Percentiles rank a stretch among this genome's conserved stretches.
Evolutionary conservation across 2,329 filamentous ascomycete species (phyloP).

Genomic region (Niveomyces coronatus): DNA sequence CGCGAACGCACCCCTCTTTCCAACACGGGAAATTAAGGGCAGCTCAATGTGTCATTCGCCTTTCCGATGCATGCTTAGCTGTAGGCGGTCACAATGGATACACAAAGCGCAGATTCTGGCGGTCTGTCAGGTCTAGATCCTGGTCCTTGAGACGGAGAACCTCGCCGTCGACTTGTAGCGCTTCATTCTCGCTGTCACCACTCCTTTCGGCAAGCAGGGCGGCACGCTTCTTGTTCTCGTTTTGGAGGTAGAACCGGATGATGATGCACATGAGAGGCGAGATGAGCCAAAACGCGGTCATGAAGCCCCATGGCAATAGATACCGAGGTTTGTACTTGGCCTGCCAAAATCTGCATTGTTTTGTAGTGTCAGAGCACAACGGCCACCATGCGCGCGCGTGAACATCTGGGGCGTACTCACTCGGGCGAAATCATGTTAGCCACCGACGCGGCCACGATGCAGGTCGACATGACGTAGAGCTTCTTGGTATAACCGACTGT

Average conservation of each 20-base stretch:
- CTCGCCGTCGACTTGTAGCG: constrained; percentile 11
- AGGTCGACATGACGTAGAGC: constrained; percentile 15
- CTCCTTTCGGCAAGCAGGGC: constrained; percentile 2
- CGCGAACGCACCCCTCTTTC: too few species aligned
- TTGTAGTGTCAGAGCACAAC: not conserved
- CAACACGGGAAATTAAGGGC: too few species aligned
- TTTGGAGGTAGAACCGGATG: constrained; percentile 15
- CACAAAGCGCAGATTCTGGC: constrained; percentile 14
- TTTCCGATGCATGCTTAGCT: too few species aligned
- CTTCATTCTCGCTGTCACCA: constrained; percentile 11
- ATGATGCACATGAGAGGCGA: constrained; percentile 17
- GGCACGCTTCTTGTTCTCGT: constrained; percentile 13
- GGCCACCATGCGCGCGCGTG: not conserved
- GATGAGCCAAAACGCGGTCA: constrained; percentile 18
- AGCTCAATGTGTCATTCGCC: too few species aligned
- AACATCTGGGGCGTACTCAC: constrained; percentile 11
- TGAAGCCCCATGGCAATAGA: constrained; percentile 15
- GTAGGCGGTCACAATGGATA: constrained; percentile 20
- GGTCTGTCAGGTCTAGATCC: constrained; percentile 14
- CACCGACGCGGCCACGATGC: constrained; percentile 15
- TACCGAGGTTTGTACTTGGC: constrained; percentile 15
- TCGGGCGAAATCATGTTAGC: constrained; percentile 21
- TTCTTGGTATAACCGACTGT: constrained; percentile 17
- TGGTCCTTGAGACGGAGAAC: constrained; percentile 12
- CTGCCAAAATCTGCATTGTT: constrained; percentile 15